Percentiles rank a stretch among this genome's conserved stretches.
Conservation (phyloP, 176 grass and related monocot species). For the Bothriochloa decipiens region DNA sequence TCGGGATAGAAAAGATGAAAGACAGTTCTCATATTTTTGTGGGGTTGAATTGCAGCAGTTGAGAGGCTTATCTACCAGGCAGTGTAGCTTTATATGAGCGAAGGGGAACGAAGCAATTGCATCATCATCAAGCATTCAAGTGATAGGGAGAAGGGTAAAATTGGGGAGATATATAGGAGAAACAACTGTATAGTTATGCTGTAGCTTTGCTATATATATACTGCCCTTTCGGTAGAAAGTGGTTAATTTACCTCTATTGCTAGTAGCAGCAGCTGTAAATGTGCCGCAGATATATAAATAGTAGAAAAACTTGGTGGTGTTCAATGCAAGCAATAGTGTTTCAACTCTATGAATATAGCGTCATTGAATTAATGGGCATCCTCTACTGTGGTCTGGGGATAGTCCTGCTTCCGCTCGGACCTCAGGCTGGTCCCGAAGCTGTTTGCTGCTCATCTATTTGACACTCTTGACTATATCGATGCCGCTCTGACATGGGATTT, state of each 20-base stretch:
- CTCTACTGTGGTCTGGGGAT: constrained; percentile 44
- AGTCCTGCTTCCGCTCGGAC: constrained; percentile 45
- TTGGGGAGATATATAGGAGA: neutral
- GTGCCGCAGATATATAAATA: neutral
- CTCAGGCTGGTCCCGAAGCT: constrained; percentile 54
- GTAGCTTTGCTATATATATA: constrained; percentile 15
- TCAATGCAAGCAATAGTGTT: constrained; percentile 7
- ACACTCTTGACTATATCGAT: no score
- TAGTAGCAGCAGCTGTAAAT: constrained; percentile 15
- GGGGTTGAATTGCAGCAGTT: neutral
- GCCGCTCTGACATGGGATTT: neutral
- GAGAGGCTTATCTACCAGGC: neutral
- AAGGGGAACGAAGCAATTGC: neutral
- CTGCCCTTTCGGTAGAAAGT: constrained; percentile 17
- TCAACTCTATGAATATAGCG: neutral
- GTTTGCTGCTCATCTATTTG: constrained; percentile 53
- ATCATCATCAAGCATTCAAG: constrained; percentile 15
- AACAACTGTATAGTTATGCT: constrained; percentile 20
- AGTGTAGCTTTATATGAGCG: neutral
- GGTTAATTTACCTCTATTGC: neutral
- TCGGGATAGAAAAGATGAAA: neutral
- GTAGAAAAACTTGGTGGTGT: neutral
- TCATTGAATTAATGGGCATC: constrained; percentile 45
- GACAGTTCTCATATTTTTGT: neutral
- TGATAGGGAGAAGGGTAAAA: neutral